phyloP scores from a whole-genome alignment of 2,329 filamentous ascomycete genomes.

The Orbilia quercus region DNA sequence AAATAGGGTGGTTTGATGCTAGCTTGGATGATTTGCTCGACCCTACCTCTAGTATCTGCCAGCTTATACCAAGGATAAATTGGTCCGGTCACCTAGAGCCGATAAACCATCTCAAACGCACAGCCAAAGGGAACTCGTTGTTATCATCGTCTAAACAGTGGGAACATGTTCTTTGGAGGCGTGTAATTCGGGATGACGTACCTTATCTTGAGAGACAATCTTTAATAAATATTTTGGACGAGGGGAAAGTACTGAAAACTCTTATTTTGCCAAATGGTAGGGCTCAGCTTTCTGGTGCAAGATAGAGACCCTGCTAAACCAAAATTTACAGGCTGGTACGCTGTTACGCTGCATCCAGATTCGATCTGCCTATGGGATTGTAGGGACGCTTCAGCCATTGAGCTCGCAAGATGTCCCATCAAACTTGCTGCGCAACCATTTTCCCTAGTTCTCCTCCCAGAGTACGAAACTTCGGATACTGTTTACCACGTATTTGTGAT shows the following conservation, averaged over 20 bases:
- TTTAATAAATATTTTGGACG: conserved; percentile 72
- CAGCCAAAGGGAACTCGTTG: conserved; percentile 80
- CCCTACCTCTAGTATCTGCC: conserved; percentile 66
- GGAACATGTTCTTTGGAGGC: conserved; percentile 83
- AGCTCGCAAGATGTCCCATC: conserved; percentile 72
- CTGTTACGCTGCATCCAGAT: conserved; percentile 80
- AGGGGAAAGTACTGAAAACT: conserved; percentile 80
- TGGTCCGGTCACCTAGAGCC: conserved; percentile 87
- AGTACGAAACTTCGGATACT: conserved; percentile 68
- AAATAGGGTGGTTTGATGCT: conserved; percentile 82
- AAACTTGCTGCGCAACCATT: conserved; percentile 76
- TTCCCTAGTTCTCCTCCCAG: conserved; percentile 81
- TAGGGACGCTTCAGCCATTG: conserved; percentile 69
- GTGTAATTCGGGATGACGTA: conserved; percentile 30
- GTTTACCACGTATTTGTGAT: conserved; percentile 51
- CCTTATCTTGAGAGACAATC: conserved; percentile 61
- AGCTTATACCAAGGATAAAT: conserved; percentile 69
- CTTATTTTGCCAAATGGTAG: conserved; percentile 80
- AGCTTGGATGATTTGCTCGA: conserved; percentile 84
- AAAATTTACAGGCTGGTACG: conserved; percentile 61
- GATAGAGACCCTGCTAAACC: background rate
- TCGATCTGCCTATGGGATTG: conserved; percentile 84
- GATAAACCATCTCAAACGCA: conserved; percentile 86
- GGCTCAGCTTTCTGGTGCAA: conserved; percentile 64
- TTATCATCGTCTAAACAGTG: conserved; percentile 82